A percentile compares a stretch with the other conserved stretches of the same genome.
phyloP scores from a whole-genome alignment of 2,329 filamentous ascomycete species.

The Rhynchosporium agropyri region DNA sequence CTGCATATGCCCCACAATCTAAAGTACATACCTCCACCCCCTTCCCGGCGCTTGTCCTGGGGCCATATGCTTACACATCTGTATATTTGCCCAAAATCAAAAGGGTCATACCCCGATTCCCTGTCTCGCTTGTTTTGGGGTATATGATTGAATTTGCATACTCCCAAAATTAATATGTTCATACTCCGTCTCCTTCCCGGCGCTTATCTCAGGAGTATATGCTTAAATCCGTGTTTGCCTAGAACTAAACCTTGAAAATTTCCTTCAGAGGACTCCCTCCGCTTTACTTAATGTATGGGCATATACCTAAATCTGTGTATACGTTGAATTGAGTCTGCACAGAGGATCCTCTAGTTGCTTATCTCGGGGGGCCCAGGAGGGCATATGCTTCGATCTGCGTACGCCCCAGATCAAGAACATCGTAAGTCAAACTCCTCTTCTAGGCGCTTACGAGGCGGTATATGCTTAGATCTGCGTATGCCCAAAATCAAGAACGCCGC shows the following conservation, averaged over 20 bases:
- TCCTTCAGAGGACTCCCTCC: neutral
- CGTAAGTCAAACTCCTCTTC: too few species aligned
- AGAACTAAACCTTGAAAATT: neutral
- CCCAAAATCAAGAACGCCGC: neutral
- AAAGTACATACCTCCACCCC: too few species aligned
- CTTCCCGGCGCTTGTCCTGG: too few species aligned
- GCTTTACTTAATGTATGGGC: neutral
- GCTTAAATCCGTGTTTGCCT: neutral
- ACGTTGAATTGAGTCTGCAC: neutral
- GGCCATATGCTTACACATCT: too few species aligned
- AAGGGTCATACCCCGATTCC: too few species aligned
- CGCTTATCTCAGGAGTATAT: neutral
- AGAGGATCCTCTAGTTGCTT: neutral
- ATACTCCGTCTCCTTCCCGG: neutral
- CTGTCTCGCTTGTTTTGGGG: too few species aligned
- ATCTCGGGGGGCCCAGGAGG: neutral
- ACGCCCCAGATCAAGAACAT: too few species aligned
- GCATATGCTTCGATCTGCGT: neutral
- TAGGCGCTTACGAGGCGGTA: neutral
- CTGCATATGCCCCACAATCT: too few species aligned
- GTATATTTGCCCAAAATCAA: too few species aligned
- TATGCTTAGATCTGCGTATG: neutral
- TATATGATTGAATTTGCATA: too few species aligned
- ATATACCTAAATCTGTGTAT: neutral
- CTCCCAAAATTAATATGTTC: too few species aligned